A percentile compares a stretch with the other conserved stretches of the same genome.
Conservation (phyloP, 2,329 filamentous ascomycete species). For the Pseudopyrenochaeta lycopersici region DNA sequence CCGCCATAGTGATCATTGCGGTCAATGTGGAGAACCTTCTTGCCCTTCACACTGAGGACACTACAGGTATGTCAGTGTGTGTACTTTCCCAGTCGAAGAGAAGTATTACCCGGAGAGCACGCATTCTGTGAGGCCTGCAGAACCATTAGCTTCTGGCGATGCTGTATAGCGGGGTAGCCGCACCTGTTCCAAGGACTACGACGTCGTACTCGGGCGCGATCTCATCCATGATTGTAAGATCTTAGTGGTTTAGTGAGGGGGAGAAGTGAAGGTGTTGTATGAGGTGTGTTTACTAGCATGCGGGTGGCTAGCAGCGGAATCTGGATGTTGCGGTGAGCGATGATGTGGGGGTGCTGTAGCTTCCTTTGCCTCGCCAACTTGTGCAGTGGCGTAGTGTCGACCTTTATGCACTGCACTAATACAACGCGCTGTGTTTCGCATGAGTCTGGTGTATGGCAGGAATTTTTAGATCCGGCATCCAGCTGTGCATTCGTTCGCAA, state of each 20-base stretch:
- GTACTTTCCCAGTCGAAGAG: not conserved
- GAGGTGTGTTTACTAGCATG: conserved; percentile 30
- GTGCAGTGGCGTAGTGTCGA: conserved; percentile 25
- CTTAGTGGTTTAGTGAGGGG: conserved; percentile 19
- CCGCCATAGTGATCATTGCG: conserved; percentile 98
- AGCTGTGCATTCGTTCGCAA: too few relatives aligned
- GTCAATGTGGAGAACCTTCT: conserved; percentile 99
- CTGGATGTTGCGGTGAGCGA: conserved; percentile 38
- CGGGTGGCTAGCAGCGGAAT: conserved; percentile 22
- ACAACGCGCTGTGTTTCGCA: conserved; percentile 1
- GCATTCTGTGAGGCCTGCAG: conserved; percentile 94
- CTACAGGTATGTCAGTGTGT: conserved; percentile 56
- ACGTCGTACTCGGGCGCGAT: conserved; percentile 99
- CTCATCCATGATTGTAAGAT: conserved; percentile 80
- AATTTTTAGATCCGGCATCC: too few relatives aligned
- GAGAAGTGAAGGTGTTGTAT: conserved; percentile 28
- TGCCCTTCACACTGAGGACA: conserved; percentile 96
- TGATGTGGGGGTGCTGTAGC: conserved; percentile 40
- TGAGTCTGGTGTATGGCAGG: not conserved
- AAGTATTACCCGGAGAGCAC: conserved; percentile 87
- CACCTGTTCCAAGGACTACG: conserved; percentile 97
- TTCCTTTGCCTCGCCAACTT: conserved; percentile 39
- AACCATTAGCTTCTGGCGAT: conserved; percentile 38
- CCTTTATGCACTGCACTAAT: conserved; percentile 15
- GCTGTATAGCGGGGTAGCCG: conserved; percentile 54